Base-by-base conservation (phyloP, 2,329 filamentous ascomycete genomes). In the Helminthosporium solani region DNA sequence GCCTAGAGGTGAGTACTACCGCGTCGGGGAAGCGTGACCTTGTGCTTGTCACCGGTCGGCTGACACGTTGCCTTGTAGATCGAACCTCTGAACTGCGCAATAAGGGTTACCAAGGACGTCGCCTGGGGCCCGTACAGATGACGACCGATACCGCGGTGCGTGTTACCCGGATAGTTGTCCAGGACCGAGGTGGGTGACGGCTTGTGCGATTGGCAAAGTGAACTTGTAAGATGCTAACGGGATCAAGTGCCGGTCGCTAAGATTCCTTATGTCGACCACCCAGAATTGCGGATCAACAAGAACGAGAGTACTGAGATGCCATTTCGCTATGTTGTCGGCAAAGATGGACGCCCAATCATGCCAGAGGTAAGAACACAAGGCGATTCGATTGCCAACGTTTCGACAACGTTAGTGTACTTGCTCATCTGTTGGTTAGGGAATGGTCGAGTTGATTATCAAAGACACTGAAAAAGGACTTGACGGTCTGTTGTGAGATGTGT, bases 221-320 rank as follows among this genome's bases (percentile, higher is more conserved):
- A 7, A 18, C 33, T 33, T 34, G 34, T 31, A 25, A 27, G 27
- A 40, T 47, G 39, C 61, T 66, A 47, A 67, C 48, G 18, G 30
- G 14, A 25, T 40, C 49, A 56, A 96, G 90, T 86, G 30, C 80
- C 87, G 0, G 76, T 99, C 37, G 83, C 87, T 45, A 77, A 90
- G 55, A 86, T 99, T 27, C 78, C 84, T 2, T 96, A 94, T 66
- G 70, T 94, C 27, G 91, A 97, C 67, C 85, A 88, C 63, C 94
- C 94, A 0, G 92, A 97, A 66, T 81, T 99, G 64, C 85, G 85
- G 64, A 86, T 97, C 69, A 89, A 88, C 68, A 85, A 94, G 67
- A 86, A 95, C 64, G 94, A 99, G 74, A 94, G 88, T 68, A 96
- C 91, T 0, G 81, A 96, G 70, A 97, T 99, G 94, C 94, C 94